Evolutionary conservation across 805 yeast species (phyloP).

Genomic region (Candida palmyrensis): DNA sequence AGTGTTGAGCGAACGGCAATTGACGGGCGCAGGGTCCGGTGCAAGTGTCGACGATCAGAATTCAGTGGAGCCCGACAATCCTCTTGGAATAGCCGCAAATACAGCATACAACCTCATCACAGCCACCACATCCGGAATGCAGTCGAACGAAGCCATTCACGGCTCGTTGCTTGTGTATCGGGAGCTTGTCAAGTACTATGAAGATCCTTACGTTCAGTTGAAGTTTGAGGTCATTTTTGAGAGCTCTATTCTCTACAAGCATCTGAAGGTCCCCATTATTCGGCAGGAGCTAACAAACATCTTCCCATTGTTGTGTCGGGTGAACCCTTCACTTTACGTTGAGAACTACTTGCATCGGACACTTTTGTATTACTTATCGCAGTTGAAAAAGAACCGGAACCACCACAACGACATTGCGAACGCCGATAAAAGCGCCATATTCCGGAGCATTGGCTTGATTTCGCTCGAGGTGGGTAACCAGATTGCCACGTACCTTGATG

Average conservation of each 20-base stretch:
- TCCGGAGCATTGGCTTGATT: constrained; percentile 79
- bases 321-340: constrained; percentile 69
- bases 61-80: too few species aligned
- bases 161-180: constrained; percentile 80
- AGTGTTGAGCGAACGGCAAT: constrained; percentile 41
- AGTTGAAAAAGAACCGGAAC: constrained; percentile 61
- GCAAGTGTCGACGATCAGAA: constrained; percentile 1
- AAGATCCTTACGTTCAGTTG: constrained; percentile 66
- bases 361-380: constrained; percentile 69
- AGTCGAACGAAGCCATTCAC: constrained; percentile 65
- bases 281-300: constrained; percentile 82
- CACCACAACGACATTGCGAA: constrained; percentile 34
- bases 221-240: constrained; percentile 76
- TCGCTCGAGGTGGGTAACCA: constrained; percentile 75
- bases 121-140: constrained; percentile 14
- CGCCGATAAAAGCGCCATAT: constrained; percentile 67
- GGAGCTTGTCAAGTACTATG: constrained; percentile 62
- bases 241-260: constrained; percentile 66
- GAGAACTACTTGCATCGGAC: constrained; percentile 78
- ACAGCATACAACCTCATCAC: constrained; percentile 17
- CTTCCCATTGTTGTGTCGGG: constrained; percentile 77
- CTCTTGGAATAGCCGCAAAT: constrained; percentile 8
- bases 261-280: constrained; percentile 68
- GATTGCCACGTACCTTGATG: constrained; percentile 83
- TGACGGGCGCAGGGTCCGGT: constrained; percentile 1